Conservation (phyloP, 495 filamentous ascomycete species). For the Trichocladium uniseriatum region DNA sequence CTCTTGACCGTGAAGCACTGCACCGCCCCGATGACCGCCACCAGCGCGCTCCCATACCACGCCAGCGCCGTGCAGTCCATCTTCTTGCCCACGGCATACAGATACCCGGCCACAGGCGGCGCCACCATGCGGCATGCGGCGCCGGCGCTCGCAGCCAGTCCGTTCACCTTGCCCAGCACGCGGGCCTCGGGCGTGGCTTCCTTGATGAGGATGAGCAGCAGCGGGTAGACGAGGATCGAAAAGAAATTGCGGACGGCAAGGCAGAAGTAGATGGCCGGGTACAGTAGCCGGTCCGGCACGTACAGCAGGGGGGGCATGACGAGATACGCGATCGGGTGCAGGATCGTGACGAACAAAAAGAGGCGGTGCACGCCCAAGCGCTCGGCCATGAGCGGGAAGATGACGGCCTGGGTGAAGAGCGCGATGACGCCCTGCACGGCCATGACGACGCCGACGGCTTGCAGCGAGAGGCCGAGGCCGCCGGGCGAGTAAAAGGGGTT, state of each 20-base stretch:
- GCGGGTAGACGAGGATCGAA: constrained; percentile 66
- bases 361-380: constrained; percentile 65
- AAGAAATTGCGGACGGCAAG: constrained; percentile 64
- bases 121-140: constrained; percentile 69
- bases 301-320: constrained; percentile 62
- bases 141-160: constrained; percentile 68
- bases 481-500: constrained; percentile 54
- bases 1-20: constrained; percentile 59
- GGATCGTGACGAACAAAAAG: constrained; percentile 60
- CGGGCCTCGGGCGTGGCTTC: constrained; percentile 58
- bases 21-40: constrained; percentile 57
- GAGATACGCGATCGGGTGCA: constrained; percentile 69
- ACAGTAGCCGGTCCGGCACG: constrained; percentile 46
- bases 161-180: constrained; percentile 70
- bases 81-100: constrained; percentile 59
- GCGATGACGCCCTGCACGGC: constrained; percentile 70
- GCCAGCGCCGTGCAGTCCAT: constrained; percentile 64
- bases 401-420: constrained; percentile 63
- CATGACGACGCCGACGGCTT: constrained; percentile 69
- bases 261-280: constrained; percentile 63
- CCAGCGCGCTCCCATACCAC: constrained; percentile 67
- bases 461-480: constrained; percentile 63
- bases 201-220: constrained; percentile 76
- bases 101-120: constrained; percentile 62
- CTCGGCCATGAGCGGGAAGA: constrained; percentile 64